phyloP scores from a whole-genome alignment of 768 basidiomycete genomes.

The Pleurotus salmoneostramineus region DNA sequence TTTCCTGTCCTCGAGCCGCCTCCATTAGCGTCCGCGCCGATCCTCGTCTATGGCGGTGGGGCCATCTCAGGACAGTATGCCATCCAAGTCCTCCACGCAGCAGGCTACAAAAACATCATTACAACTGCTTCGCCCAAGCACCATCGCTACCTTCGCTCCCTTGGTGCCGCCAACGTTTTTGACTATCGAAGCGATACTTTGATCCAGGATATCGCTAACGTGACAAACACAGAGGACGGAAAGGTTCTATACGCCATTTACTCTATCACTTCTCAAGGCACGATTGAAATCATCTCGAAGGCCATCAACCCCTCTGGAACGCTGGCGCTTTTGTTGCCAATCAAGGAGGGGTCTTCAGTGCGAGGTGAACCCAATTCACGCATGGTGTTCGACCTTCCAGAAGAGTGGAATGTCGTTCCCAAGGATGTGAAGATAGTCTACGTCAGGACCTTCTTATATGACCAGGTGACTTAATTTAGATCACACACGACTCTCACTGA shows the following conservation, averaged over 20 bases:
- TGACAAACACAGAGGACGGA: constrained; percentile 24
- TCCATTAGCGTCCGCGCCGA: constrained; percentile 18
- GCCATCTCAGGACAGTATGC: constrained; percentile 34
- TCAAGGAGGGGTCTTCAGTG: constrained; percentile 40
- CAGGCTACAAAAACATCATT: constrained; percentile 38
- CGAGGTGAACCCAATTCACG: constrained; percentile 22
- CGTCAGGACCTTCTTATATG: constrained; percentile 38
- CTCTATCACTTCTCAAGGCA: constrained; percentile 30
- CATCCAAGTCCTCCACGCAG: constrained; percentile 33
- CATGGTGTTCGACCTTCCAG: constrained; percentile 28
- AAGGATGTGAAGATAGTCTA: constrained; percentile 28
- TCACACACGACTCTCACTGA: not conserved
- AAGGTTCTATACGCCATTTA: constrained; percentile 32
- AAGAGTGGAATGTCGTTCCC: constrained; percentile 32
- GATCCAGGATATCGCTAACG: constrained; percentile 27
- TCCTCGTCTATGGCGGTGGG: constrained; percentile 43
- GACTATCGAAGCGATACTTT: constrained; percentile 36
- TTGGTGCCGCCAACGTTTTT: constrained; percentile 36
- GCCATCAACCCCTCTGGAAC: constrained; percentile 32
- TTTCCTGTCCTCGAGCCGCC: constrained; percentile 20
- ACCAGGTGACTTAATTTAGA: constrained; percentile 24
- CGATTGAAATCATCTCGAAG: constrained; percentile 29
- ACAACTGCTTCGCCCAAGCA: constrained; percentile 36
- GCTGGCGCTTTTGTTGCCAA: constrained; percentile 40
- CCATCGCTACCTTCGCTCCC: constrained; percentile 30